A percentile compares a stretch with the other conserved stretches of the same genome.
Conservation (phyloP, 495 filamentous ascomycete genomes). For the Aspergillus homomorphus region DNA sequence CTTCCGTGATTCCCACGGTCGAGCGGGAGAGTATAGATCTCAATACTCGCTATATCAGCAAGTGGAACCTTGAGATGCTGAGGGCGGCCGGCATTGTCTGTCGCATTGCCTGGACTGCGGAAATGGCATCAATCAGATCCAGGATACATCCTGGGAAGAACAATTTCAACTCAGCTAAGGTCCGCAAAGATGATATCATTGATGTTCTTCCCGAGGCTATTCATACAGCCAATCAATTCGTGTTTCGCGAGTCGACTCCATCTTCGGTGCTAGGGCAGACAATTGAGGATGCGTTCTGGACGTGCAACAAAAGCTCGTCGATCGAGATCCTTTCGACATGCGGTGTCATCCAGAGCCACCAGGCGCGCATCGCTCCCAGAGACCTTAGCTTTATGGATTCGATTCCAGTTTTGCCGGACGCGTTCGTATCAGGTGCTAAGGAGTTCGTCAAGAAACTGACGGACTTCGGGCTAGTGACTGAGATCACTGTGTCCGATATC, state of each 20-base stretch:
- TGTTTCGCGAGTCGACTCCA: constrained; percentile 84
- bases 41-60: constrained; percentile 88
- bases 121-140: constrained; percentile 72
- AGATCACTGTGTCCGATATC: constrained; percentile 84
- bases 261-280: constrained; percentile 72
- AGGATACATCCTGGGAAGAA: constrained; percentile 31
- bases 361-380: constrained; percentile 75
- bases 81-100: constrained; percentile 86
- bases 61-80: constrained; percentile 96
- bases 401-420: constrained; percentile 82
- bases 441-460: constrained; percentile 74
- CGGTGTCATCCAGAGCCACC: constrained; percentile 73
- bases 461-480: constrained; percentile 74
- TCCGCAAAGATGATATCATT: constrained; percentile 58
- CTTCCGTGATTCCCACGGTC: constrained; percentile 96
- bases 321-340: constrained; percentile 86
- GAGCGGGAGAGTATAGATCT: constrained; percentile 96
- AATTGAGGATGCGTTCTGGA: constrained; percentile 95
- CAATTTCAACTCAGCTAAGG: constrained; percentile 50
- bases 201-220: constrained; percentile 72
- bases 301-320: constrained; percentile 69
- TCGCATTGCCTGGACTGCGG: constrained; percentile 78
- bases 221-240: constrained; percentile 70
- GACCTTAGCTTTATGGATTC: constrained; percentile 85
- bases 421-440: constrained; percentile 58